These are phyloP conservation scores for Collybia mongolica DNA, from an alignment of 768 basidiomycete species.

Conservation along the genomic window DNA sequence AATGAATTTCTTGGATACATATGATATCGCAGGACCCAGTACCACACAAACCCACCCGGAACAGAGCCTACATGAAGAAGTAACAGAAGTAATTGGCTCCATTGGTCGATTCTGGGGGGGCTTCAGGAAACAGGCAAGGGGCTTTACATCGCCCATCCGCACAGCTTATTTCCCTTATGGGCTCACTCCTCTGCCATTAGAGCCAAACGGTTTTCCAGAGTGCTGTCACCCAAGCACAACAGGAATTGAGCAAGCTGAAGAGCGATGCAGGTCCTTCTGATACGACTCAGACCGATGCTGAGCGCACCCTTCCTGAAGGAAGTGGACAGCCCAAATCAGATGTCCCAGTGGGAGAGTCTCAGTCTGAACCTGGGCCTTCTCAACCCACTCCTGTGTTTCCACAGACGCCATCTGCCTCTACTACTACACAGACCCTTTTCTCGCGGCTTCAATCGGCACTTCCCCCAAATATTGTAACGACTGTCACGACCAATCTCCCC, in stretches of 20 bases:
- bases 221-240: constrained; percentile 80
- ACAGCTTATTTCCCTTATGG: not conserved
- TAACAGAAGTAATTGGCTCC: constrained; percentile 86
- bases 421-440: constrained; percentile 49
- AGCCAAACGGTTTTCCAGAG: constrained; percentile 66
- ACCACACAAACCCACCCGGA: constrained; percentile 43
- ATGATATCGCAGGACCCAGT: constrained; percentile 51
- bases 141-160: not conserved
- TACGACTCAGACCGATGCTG: constrained; percentile 18
- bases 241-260: constrained; percentile 65
- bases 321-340: constrained; percentile 6
- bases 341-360: constrained; percentile 3
- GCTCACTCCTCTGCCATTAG: constrained; percentile 33
- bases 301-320: constrained; percentile 23
- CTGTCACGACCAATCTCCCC: constrained; percentile 67
- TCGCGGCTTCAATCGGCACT: constrained; percentile 71
- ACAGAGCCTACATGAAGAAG: constrained; percentile 80
- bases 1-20: constrained; percentile 79
- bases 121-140: constrained; percentile 79
- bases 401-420: constrained; percentile 18
- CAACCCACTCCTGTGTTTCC: constrained; percentile 13
- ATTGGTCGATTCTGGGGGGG: constrained; percentile 89
- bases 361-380: constrained; percentile 9
- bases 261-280: constrained; percentile 18
- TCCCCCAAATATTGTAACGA: constrained; percentile 70